Evolutionary conservation across 768 basidiomycete species (phyloP).

Genomic region (Leccinum aurantiacum): DNA sequence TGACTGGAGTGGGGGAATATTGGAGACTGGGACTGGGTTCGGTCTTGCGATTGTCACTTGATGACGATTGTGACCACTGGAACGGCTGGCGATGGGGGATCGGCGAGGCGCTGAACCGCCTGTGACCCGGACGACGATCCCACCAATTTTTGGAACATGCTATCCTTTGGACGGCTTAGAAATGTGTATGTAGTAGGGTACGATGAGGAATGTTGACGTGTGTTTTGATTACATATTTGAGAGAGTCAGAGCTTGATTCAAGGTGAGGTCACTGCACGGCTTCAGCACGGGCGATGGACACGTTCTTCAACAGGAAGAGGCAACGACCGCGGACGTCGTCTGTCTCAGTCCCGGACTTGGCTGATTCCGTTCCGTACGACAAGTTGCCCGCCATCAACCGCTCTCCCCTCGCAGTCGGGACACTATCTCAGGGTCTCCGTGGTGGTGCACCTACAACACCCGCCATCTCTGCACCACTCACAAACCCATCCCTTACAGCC

Average conservation of each 20-base stretch:
- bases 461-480: slow-evolving; percentile 76
- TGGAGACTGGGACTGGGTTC: slow-evolving; percentile 40
- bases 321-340: slow-evolving; percentile 60
- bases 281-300: slow-evolving; percentile 51
- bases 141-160: slow-evolving; percentile 29
- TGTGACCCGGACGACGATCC: slow-evolving; percentile 27
- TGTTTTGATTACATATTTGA: slow-evolving; percentile 22
- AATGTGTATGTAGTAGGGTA: slow-evolving; percentile 1
- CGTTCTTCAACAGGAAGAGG: slow-evolving; percentile 65
- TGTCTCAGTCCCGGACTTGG: slow-evolving; percentile 57
- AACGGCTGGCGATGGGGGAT: slow-evolving; percentile 21
- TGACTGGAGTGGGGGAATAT: slow-evolving; percentile 42
- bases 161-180: slow-evolving; percentile 28
- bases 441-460: slow-evolving; percentile 29
- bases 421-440: slow-evolving; percentile 52
- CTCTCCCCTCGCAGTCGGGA: slow-evolving; percentile 58
- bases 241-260: not conserved
- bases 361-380: slow-evolving; percentile 75
- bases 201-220: slow-evolving; percentile 19
- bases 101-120: slow-evolving; percentile 31
- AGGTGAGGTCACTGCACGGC: not conserved
- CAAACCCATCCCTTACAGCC: slow-evolving; percentile 74
- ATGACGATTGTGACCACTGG: slow-evolving; percentile 19
- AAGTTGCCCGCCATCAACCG: slow-evolving; percentile 52
- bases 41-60: slow-evolving; percentile 16